Percentiles rank a stretch among this genome's conserved stretches.
Evolutionary conservation across 768 basidiomycete species (phyloP).

Genomic region (Russula sp.): DNA sequence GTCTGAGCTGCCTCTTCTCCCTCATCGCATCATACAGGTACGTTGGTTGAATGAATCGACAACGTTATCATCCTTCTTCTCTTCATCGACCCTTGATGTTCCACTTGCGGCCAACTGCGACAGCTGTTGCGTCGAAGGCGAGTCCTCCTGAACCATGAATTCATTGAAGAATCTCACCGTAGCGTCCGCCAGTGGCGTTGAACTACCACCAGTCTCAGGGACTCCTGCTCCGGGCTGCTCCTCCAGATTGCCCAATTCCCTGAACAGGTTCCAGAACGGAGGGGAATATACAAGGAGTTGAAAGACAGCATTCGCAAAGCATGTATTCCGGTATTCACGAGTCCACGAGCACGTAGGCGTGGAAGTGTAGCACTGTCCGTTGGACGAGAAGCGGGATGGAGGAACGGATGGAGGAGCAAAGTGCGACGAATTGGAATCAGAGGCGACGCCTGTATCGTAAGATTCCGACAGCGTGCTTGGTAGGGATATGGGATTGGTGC

Average conservation of each 20-base stretch:
- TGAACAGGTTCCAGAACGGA: conserved; percentile 78
- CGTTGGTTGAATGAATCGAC: too few species aligned
- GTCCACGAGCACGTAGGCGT: conserved; percentile 65
- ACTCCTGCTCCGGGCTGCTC: conserved; percentile 35
- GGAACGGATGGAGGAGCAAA: too few species aligned
- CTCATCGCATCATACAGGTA: too few species aligned
- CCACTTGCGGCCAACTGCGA: too few species aligned
- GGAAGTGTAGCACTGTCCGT: conserved; percentile 30
- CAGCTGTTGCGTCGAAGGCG: not conserved
- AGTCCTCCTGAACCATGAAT: conserved; percentile 43
- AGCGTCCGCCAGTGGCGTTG: conserved; percentile 64
- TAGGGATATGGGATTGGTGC: too few species aligned
- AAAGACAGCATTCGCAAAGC: conserved; percentile 92
- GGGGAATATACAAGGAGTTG: conserved; percentile 86
- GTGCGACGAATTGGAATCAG: too few species aligned
- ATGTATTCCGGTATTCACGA: conserved; percentile 95
- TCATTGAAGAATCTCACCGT: conserved; percentile 74
- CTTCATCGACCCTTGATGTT: too few species aligned
- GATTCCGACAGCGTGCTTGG: too few species aligned
- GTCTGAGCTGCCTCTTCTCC: too few species aligned
- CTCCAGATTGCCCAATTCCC: conserved; percentile 57
- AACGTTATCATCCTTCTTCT: too few species aligned
- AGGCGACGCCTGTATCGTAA: too few species aligned
- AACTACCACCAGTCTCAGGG: conserved; percentile 31
- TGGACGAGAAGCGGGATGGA: conserved; percentile 18